A percentile compares a stretch with the other conserved stretches of the same genome.
phyloP scores from a whole-genome alignment of 257 asterid genomes.

The Przewalskia tangutica region DNA sequence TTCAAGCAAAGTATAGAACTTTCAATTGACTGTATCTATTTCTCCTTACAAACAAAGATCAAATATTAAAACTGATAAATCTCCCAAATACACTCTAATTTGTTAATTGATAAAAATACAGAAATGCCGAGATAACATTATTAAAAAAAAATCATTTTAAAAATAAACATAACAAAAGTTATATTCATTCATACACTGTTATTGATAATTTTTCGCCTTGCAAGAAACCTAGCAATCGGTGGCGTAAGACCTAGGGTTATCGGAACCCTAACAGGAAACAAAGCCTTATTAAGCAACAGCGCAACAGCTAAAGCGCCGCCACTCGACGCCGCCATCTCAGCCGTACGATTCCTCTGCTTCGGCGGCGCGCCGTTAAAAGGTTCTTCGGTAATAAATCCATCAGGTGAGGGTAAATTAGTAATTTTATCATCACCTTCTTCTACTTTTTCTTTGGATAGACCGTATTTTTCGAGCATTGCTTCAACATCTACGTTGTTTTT shows the following conservation, averaged over 20 bases:
- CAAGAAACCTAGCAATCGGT: slow-evolving; percentile 70
- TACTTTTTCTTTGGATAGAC: slow-evolving; percentile 19
- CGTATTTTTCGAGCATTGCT: slow-evolving; percentile 56
- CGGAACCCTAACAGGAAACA: slow-evolving; percentile 86
- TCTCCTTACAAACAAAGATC: not conserved
- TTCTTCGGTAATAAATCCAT: slow-evolving; percentile 7
- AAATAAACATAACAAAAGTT: not conserved
- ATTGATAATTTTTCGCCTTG: slow-evolving; percentile 55
- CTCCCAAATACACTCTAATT: not conserved
- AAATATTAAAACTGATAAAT: not conserved
- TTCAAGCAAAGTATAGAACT: not conserved
- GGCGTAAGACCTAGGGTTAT: slow-evolving; percentile 84
- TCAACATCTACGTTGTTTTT: slow-evolving; percentile 85
- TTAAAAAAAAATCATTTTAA: not conserved
- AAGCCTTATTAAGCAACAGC: slow-evolving; percentile 70
- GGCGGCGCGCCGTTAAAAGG: not conserved
- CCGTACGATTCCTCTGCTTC: slow-evolving; percentile 60
- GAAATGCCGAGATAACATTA: not conserved
- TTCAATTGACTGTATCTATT: not conserved
- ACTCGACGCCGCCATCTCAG: slow-evolving; percentile 66
- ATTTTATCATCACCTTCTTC: not conserved
- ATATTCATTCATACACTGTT: slow-evolving; percentile 26
- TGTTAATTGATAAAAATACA: not conserved
- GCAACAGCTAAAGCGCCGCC: slow-evolving; percentile 94
- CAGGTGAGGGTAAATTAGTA: slow-evolving; percentile 4